A percentile compares a stretch with the other conserved stretches of the same genome.
These are phyloP conservation scores for Wickerhamomyces chaumierensis DNA, from an alignment of 805 yeast species.

Conservation along the genomic window DNA sequence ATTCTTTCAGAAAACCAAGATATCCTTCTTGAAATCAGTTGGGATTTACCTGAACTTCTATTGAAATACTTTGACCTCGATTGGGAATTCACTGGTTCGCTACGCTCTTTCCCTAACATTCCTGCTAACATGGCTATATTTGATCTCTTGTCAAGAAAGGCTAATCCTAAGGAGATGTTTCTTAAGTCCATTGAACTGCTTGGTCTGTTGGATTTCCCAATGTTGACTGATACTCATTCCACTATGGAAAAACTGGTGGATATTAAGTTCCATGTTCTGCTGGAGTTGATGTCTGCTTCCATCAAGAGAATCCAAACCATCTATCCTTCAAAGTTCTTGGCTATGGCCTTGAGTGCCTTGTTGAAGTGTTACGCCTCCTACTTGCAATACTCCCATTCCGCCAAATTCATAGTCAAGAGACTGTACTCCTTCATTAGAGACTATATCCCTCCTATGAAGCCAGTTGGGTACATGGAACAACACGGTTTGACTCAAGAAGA, in stretches of 20 bases:
- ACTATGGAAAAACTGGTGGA: conserved; percentile 13
- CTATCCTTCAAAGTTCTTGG: conserved; percentile 71
- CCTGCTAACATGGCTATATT: conserved; percentile 32
- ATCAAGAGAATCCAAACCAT: conserved; percentile 52
- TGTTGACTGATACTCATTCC: neutral
- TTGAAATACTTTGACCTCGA: conserved; percentile 37
- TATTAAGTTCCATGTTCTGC: conserved; percentile 50
- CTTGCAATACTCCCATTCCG: conserved; percentile 21
- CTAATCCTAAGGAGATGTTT: conserved; percentile 75
- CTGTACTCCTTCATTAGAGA: conserved; percentile 53
- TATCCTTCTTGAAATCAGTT: conserved; percentile 60
- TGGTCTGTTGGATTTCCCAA: conserved; percentile 20
- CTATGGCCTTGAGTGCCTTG: conserved; percentile 53
- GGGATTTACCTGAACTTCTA: conserved; percentile 79
- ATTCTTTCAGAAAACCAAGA: conserved; percentile 35
- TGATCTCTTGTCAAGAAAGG: conserved; percentile 51
- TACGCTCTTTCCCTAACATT: conserved; percentile 14
- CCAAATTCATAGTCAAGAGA: conserved; percentile 44
- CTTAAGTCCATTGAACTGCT: conserved; percentile 61
- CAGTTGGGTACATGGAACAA: conserved; percentile 25
- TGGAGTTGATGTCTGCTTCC: conserved; percentile 53
- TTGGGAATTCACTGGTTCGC: conserved; percentile 30
- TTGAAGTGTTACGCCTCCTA: conserved; percentile 39
- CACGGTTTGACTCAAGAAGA: conserved; percentile 22
- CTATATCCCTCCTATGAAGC: conserved; percentile 36